Conservation (phyloP, 2,329 filamentous ascomycete genomes). For the Karstenula rhodostoma region DNA sequence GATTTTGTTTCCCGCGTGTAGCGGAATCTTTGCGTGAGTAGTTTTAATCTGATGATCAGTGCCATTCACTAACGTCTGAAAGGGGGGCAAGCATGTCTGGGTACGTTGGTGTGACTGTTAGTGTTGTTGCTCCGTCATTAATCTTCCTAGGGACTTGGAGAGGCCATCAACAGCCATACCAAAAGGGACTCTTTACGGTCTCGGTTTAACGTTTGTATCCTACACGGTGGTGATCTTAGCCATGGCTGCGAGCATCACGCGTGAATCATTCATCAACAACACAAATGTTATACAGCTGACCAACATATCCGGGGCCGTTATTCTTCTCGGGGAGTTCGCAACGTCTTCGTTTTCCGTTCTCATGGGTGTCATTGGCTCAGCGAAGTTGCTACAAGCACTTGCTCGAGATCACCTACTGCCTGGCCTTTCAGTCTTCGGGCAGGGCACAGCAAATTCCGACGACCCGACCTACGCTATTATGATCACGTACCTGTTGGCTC, state of each 20-base stretch:
- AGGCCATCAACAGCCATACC: no score
- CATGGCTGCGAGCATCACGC: slow-evolving; percentile 78
- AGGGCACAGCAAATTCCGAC: slow-evolving; percentile 74
- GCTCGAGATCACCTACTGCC: slow-evolving; percentile 81
- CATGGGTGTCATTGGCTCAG: slow-evolving; percentile 86
- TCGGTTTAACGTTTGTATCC: slow-evolving; percentile 73
- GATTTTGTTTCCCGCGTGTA: slow-evolving; percentile 79
- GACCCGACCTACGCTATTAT: slow-evolving; percentile 80
- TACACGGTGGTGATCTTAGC: slow-evolving; percentile 81
- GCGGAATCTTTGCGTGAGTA: slow-evolving; percentile 64
- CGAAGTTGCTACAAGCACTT: slow-evolving; percentile 84
- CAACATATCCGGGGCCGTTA: slow-evolving; percentile 76
- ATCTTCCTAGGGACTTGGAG: no score
- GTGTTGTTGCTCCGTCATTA: no score
- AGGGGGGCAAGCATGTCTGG: slow-evolving; percentile 89
- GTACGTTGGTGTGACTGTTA: no score
- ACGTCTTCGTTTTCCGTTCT: slow-evolving; percentile 84
- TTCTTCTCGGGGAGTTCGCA: slow-evolving; percentile 83
- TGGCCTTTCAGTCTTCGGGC: slow-evolving; percentile 75
- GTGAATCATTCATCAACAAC: slow-evolving; percentile 76
- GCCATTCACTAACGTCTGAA: slow-evolving; percentile 46
- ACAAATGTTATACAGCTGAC: slow-evolving; percentile 82
- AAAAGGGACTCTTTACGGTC: slow-evolving; percentile 59
- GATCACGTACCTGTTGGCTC: slow-evolving; percentile 77
- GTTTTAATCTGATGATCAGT: background rate